phyloP scores from a whole-genome alignment of 2,329 filamentous ascomycete species.

The Lachnellula cervina region DNA sequence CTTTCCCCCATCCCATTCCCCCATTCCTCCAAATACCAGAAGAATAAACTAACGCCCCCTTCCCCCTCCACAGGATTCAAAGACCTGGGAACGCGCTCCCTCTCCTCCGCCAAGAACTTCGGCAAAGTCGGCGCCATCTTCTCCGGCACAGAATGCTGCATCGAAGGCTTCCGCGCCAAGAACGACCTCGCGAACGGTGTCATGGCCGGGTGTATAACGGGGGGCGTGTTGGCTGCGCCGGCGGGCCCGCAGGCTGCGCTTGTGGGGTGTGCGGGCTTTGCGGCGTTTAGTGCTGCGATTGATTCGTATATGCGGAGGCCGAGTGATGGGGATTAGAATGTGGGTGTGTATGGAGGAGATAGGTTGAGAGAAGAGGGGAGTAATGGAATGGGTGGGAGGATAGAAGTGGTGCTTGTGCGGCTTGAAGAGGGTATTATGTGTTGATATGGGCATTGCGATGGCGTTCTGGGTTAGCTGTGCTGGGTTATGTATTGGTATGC shows the following conservation, averaged over 20 bases:
- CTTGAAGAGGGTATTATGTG: neutral
- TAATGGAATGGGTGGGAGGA: neutral
- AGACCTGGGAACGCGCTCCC: constrained; percentile 87
- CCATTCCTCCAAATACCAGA: neutral
- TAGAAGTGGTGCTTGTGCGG: neutral
- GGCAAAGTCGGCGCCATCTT: constrained; percentile 89
- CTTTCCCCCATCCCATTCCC: neutral
- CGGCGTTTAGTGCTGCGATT: constrained; percentile 86
- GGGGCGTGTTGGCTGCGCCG: constrained; percentile 78
- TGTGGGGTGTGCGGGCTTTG: constrained; percentile 87
- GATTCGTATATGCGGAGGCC: constrained; percentile 86
- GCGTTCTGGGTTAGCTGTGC: neutral
- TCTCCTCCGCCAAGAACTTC: constrained; percentile 87
- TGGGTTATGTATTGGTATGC: neutral
- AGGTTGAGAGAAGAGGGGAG: neutral
- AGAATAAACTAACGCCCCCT: too few species aligned
- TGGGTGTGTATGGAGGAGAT: neutral
- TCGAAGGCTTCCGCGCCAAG: constrained; percentile 88
- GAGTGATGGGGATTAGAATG: constrained; percentile 45
- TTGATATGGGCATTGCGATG: neutral
- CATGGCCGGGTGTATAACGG: constrained; percentile 83
- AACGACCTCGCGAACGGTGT: constrained; percentile 90
- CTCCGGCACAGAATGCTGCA: constrained; percentile 88
- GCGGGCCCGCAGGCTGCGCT: constrained; percentile 86
- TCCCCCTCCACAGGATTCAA: constrained; percentile 55